Percentiles rank a stretch among this genome's conserved stretches.
Evolutionary conservation across 2,329 filamentous ascomycete genomes (phyloP).

Genomic region (Dactylellina sp.): DNA sequence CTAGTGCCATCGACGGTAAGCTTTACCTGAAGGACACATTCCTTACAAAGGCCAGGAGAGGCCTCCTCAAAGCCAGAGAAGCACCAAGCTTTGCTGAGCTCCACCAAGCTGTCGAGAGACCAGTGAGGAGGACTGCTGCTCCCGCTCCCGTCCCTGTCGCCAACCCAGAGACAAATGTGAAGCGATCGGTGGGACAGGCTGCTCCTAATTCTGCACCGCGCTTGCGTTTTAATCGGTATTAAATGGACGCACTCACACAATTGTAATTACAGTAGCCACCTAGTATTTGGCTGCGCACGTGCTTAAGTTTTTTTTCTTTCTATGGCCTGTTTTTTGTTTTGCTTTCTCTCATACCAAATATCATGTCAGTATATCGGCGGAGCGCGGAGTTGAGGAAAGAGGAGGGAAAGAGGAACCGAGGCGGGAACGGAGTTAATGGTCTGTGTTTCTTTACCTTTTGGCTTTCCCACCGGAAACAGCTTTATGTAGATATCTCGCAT

Average conservation of each 20-base stretch:
- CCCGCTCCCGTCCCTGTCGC: background rate
- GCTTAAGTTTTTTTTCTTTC: background rate
- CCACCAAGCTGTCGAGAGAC: background rate
- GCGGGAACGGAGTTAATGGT: slow-evolving; percentile 6
- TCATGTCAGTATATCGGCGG: background rate
- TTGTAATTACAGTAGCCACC: background rate
- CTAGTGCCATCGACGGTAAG: background rate
- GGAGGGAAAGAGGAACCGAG: background rate
- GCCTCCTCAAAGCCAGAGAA: background rate
- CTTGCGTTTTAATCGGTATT: slow-evolving; percentile 13
- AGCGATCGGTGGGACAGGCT: background rate
- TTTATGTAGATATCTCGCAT: slow-evolving; percentile 9
- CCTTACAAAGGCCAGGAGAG: background rate
- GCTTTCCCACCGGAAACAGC: background rate
- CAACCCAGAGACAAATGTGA: background rate
- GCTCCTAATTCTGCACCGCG: background rate
- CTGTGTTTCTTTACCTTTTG: background rate
- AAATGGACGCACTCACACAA: too few relatives aligned
- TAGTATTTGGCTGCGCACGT: background rate
- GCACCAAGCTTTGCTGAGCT: slow-evolving; percentile 6
- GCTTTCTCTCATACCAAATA: background rate
- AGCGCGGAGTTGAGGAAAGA: slow-evolving; percentile 1
- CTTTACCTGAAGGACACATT: background rate
- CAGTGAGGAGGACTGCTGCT: background rate
- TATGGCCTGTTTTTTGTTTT: background rate